Base-by-base conservation (phyloP, 495 filamentous ascomycete genomes). In the Entonaema liquescens region DNA sequence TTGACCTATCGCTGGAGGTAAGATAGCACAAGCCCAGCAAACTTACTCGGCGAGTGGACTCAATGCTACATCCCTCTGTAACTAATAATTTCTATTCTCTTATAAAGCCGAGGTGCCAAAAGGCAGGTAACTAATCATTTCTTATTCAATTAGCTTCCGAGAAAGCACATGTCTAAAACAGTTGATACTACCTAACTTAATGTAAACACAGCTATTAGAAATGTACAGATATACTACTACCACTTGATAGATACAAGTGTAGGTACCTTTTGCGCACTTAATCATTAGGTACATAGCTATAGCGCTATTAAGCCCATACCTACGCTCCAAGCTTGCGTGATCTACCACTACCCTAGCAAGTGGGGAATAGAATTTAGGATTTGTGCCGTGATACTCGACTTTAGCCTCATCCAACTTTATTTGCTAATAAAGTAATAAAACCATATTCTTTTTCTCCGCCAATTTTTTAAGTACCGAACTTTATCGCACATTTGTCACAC, bases 341-440 rank as follows among this genome's bases (percentile, higher is more conserved):
- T 53, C 49, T 26, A 53, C 49, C 9, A 65, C 38, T 52, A 50
- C 38, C 19, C 26, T 59, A 59, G 36, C 19, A 36, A 58, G 60
- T 69, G 67, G 63, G 60, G 67, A 71, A 62, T 38, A 47, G 19
- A 36, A 19, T 62, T 65, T 64, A 59, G 69, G 59, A 36, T 67
- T 68, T 42, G 33, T 68, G 71, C 74, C 64, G 67, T 61, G 44
- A 69, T 54, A 64, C 47, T 71, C 35, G 72, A 75, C 59, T 75
- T 77, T 77, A 77, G 75, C 75, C 73, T 77, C 71, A 72, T 77
- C 50, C 68, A 69, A 64, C 61, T 63, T 65, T 63, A 68, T 71
- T 55, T 71, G 63, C 54, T 67, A 71, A 65, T 65, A 62, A 67
- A 9, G 50, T 33, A 33, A 33, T 33, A 33, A n/a, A 36, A 28